A percentile compares a stretch with the other conserved stretches of the same genome.
These are phyloP conservation scores for Psilocybe sp. DNA, from an alignment of 768 basidiomycete genomes.

Conservation along the genomic window DNA sequence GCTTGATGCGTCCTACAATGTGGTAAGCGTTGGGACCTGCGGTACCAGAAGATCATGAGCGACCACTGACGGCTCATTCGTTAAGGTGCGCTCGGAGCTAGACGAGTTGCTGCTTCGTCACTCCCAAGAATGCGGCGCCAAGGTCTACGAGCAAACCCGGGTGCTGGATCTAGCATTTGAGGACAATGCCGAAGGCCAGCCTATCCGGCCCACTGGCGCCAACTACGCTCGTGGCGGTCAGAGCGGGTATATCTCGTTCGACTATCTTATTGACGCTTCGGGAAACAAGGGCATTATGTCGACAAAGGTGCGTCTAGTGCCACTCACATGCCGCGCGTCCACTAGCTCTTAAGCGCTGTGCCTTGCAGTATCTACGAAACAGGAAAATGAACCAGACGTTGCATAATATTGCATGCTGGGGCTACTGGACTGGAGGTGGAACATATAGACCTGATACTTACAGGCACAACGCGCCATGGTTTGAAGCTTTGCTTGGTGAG, in stretches of 20 bases:
- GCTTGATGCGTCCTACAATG: conserved; percentile 32
- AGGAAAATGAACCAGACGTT: conserved; percentile 26
- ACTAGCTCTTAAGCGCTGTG: background rate
- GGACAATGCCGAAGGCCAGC: conserved; percentile 6
- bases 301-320: conserved; percentile 23
- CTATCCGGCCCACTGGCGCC: conserved; percentile 21
- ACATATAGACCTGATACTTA: conserved; percentile 4
- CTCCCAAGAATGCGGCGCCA: conserved; percentile 27
- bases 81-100: conserved; percentile 31
- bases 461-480: conserved; percentile 7
- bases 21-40: conserved; percentile 21
- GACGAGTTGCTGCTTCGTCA: conserved; percentile 34
- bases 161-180: conserved; percentile 26
- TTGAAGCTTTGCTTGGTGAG: conserved; percentile 10
- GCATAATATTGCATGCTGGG: conserved; percentile 6
- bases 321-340: background rate
- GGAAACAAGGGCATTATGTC: conserved; percentile 35
- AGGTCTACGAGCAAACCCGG: conserved; percentile 30
- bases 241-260: conserved; percentile 26
- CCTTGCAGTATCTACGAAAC: conserved; percentile 25
- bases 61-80: background rate
- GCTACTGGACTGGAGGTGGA: conserved; percentile 4
- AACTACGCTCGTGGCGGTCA: conserved; percentile 22
- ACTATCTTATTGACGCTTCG: conserved; percentile 33
- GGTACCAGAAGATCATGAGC: background rate